Base-by-base conservation (phyloP, 2,329 filamentous ascomycete species). In the Tolypocladium endophyticum region DNA sequence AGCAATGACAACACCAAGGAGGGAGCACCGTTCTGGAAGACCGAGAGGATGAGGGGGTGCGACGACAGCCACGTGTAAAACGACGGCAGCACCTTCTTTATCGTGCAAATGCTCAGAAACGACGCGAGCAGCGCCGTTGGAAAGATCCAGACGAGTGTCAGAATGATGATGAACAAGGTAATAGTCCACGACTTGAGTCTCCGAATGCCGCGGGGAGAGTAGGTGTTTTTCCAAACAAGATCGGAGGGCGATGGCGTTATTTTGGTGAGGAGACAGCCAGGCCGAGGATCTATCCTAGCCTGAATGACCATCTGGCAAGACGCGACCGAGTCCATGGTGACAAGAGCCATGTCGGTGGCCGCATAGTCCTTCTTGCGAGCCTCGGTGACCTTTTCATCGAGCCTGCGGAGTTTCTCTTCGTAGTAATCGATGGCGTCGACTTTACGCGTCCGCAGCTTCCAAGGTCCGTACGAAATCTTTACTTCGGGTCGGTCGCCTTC, bases 301-400 rank as follows among this genome's bases (percentile, higher is more conserved):
- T 99, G 94, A 52, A 96, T 90, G 30, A 92, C 90, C 92, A 97
- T 96, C 76, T 99, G 94, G 66, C 85, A 87, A 38, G 92, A 88
- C 18, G 92, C 90, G 56, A 96, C 94, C 4, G 91, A 94, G 75
- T 97, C 90, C 91, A 99, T 95, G 0, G 94, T 97, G 45, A 99
- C 90, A 72, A 99, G 97, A 1, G 95, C 95, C 61, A 95, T 82
- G 56, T 93, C 88, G 0, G 87, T 92, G 0, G 94, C 81, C 7
- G 81, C 77, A 67, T 92, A 97, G 4, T 88, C 82, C 71, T 90
- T 89, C 67, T 85, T 84, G 35, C 94, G 85, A 14, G 91, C 84
- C 9, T 75, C 74, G 9, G 75, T 73, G 57, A 99, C 90, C 64
- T 86, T 81, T 56, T 90, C 88, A 65, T 99, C 93, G 2, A 95